Conservation (phyloP, 2,329 filamentous ascomycete species). For the Sporothrix brunneoviolacea region DNA sequence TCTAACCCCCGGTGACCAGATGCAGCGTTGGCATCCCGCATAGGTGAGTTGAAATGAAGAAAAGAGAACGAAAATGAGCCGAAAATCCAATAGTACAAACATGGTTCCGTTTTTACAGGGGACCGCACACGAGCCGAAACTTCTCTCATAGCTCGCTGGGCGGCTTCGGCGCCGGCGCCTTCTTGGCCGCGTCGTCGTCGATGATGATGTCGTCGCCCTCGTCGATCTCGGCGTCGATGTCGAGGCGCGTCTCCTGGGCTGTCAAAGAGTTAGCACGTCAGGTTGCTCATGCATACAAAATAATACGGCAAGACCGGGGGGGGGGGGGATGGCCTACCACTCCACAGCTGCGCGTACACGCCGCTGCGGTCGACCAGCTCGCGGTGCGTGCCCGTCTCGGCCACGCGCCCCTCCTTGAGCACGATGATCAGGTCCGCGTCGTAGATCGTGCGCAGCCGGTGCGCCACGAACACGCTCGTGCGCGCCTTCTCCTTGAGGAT, state of each 20-base stretch:
- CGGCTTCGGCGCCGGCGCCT: not conserved
- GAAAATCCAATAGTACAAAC: no score
- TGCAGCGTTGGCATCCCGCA: no score
- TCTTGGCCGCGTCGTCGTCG: conserved; percentile 11
- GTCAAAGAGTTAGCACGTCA: not conserved
- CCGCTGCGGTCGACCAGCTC: conserved; percentile 72
- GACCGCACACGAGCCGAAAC: no score
- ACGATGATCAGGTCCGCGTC: conserved; percentile 93
- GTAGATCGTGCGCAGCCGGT: conserved; percentile 85
- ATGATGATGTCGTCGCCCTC: conserved; percentile 11
- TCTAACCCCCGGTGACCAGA: no score
- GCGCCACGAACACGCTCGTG: conserved; percentile 92
- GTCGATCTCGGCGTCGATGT: conserved; percentile 12
- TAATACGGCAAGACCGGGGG: not conserved
- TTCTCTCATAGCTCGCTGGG: not conserved
- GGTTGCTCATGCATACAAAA: no score
- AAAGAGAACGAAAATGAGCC: no score
- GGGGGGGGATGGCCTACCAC: conserved; percentile 25
- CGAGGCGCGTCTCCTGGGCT: conserved; percentile 21
- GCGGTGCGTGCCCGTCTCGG: conserved; percentile 80
- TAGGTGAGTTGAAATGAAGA: no score
- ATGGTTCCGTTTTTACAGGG: no score
- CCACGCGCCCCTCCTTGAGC: conserved; percentile 74
- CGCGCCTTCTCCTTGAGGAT: conserved; percentile 81
- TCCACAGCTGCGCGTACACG: conserved; percentile 87